Base-by-base conservation (phyloP, 805 yeast species). In the Ogataea corticis region DNA sequence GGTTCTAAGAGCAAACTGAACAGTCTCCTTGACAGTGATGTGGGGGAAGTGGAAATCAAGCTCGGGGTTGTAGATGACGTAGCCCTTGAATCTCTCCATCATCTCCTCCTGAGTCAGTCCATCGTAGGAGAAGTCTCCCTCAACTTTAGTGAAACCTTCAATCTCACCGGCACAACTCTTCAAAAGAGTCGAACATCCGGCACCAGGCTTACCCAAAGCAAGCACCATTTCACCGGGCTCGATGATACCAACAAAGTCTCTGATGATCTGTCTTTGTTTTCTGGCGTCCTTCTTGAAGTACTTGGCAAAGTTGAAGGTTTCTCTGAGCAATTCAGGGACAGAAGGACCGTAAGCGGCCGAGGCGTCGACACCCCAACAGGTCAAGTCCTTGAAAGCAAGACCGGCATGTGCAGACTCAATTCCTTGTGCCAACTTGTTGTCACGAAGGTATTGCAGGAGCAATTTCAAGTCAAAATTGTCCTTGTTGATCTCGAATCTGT, bases 41-140 rank as follows among this genome's bases (percentile, higher is more conserved):
- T 82, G 83, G 10, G 94, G 92, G 68, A 84, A 83, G 63, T 85
- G 94, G 48, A 76, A 76, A 60, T 85, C 94, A 46, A 82, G 67
- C 63, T 78, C 83, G 29, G 82, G 82, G 54, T 77, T 77, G 60
- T 80, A 80, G 35, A 80, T 67, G 38, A 80, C 65, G 52, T 79
- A 87, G 49, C 63, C 73, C 52, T 77, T 77, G 67, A 71, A 85
- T 31, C 69, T 61, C 49, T 72, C 63, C 67, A 82, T 68, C 83
- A 85, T 80, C 50, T 82, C 85, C 30, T 67, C 52, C 57, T 78
- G 83, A 14, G 71, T 58, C 41, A 84, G 68, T 39, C 87, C 87
- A 59, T 82, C 87, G 57, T 83, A 85, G 7, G 71, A 56, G 47
- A 85, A 64, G 16, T 73, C 71, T 50, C 90, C 89, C 33, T 73